Evolutionary conservation across 371 early-diverging fungal species (phyloP).

Genomic region (Mucor irregularis): DNA sequence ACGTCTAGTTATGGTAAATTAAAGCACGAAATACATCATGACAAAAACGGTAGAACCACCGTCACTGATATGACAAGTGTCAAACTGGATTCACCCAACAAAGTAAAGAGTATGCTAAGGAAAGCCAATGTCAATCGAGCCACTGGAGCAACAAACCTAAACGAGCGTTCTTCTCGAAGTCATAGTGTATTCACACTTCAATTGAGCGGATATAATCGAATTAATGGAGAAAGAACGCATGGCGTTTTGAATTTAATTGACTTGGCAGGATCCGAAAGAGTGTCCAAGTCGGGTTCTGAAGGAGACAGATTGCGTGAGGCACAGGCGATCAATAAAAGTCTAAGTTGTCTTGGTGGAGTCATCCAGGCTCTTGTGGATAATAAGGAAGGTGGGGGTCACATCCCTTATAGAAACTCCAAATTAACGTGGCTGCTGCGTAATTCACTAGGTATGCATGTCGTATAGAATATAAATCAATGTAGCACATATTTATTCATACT

Average conservation of each 20-base stretch:
- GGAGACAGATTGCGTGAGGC: constrained; percentile 95
- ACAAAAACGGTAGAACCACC: constrained; percentile 69
- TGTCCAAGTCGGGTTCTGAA: constrained; percentile 84
- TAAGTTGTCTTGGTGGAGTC: constrained; percentile 93
- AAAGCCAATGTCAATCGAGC: constrained; percentile 84
- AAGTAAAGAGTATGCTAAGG: constrained; percentile 71
- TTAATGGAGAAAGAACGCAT: constrained; percentile 72
- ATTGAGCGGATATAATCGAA: constrained; percentile 71
- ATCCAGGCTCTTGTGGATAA: constrained; percentile 86
- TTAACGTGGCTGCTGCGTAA: constrained; percentile 93
- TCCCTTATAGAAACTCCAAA: constrained; percentile 98
- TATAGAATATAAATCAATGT: background rate
- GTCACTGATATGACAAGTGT: constrained; percentile 78
- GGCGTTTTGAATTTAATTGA: constrained; percentile 89
- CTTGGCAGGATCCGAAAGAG: constrained; percentile 96
- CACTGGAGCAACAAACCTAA: constrained; percentile 92
- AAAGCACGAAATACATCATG: constrained; percentile 86
- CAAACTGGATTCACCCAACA: constrained; percentile 63
- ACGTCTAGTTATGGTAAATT: constrained; percentile 41
- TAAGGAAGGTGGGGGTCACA: constrained; percentile 72
- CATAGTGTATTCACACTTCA: constrained; percentile 92
- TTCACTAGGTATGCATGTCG: constrained; percentile 60
- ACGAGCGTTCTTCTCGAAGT: constrained; percentile 93
- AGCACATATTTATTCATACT: background rate
- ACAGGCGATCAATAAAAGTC: constrained; percentile 96